phyloP scores from a whole-genome alignment of 2,329 filamentous ascomycete species.

The Diaporthe aspalathi region DNA sequence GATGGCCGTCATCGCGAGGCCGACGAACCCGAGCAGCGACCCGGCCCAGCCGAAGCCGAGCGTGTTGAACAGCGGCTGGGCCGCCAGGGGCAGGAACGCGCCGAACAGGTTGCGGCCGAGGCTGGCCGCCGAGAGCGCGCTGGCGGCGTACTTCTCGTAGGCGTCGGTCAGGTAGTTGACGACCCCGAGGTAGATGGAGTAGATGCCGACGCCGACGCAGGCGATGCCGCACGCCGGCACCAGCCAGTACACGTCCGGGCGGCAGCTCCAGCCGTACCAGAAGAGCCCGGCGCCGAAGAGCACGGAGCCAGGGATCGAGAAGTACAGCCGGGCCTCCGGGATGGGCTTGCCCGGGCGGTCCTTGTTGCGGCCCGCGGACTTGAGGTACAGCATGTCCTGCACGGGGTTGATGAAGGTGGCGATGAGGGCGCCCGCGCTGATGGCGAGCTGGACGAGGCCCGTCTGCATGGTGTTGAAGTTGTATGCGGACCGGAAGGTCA shows the following conservation, averaged over 20 bases:
- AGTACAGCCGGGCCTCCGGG: constrained; percentile 73
- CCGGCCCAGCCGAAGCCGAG: constrained; percentile 60
- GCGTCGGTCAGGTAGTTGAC: constrained; percentile 78
- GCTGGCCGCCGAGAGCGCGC: constrained; percentile 73
- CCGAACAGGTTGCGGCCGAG: constrained; percentile 76
- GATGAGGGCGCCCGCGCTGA: constrained; percentile 60
- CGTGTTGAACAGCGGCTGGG: constrained; percentile 65
- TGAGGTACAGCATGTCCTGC: constrained; percentile 32
- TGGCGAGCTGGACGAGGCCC: constrained; percentile 70
- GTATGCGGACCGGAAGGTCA: constrained; percentile 73
- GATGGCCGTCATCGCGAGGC: constrained; percentile 68
- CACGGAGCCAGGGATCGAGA: constrained; percentile 70
- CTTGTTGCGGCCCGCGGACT: constrained; percentile 57
- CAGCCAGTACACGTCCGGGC: constrained; percentile 67
- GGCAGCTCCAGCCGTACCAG: constrained; percentile 76
- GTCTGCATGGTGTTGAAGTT: constrained; percentile 69
- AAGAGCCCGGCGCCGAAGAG: constrained; percentile 74
- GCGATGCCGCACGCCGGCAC: constrained; percentile 70
- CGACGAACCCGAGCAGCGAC: constrained; percentile 72
- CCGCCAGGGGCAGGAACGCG: constrained; percentile 54
- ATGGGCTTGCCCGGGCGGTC: constrained; percentile 47
- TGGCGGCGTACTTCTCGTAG: constrained; percentile 74
- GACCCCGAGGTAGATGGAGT: constrained; percentile 74
- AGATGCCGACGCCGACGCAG: constrained; percentile 73
- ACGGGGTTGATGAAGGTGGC: constrained; percentile 68